Percentiles rank a stretch among this genome's conserved stretches.
phyloP scores from a whole-genome alignment of 2,329 filamentous ascomycete genomes.

The Chalaropsis ovoidea region DNA sequence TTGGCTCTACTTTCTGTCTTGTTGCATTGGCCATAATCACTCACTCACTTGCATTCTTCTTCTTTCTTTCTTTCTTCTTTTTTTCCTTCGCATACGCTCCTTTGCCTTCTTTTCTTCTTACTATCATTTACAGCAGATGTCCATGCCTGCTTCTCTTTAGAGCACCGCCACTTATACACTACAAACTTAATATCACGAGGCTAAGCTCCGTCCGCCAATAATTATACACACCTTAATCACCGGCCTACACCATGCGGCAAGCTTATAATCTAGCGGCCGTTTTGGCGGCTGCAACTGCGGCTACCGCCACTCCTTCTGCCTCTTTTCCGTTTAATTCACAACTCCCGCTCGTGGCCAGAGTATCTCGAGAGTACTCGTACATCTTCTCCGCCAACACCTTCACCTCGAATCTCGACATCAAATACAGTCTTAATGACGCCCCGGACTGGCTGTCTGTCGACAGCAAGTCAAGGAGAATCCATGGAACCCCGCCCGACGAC shows the following conservation, averaged over 20 bases:
- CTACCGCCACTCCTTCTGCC: conserved; percentile 36
- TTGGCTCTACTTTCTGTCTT: conserved; percentile 12
- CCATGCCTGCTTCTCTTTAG: neutral
- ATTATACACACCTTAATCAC: neutral
- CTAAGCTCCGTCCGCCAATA: neutral
- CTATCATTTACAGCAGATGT: conserved; percentile 6
- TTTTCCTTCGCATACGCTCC: neutral
- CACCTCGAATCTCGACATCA: conserved; percentile 47
- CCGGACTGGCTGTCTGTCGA: conserved; percentile 70
- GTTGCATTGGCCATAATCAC: neutral
- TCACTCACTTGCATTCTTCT: neutral
- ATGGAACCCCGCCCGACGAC: conserved; percentile 53
- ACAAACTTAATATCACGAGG: neutral
- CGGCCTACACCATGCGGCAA: conserved; percentile 9
- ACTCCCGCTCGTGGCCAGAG: conserved; percentile 65
- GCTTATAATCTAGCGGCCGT: conserved; percentile 29
- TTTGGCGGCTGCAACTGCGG: conserved; percentile 29
- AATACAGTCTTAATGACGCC: conserved; percentile 53
- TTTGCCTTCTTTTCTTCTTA: conserved; percentile 10
- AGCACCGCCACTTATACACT: neutral
- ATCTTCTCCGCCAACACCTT: conserved; percentile 67
- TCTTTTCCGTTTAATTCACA: conserved; percentile 75
- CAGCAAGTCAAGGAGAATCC: conserved; percentile 52
- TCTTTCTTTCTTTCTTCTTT: neutral
- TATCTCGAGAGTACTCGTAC: conserved; percentile 58